Conservation (phyloP, 2,329 filamentous ascomycete species). For the Beauveria scarabaeidicola region DNA sequence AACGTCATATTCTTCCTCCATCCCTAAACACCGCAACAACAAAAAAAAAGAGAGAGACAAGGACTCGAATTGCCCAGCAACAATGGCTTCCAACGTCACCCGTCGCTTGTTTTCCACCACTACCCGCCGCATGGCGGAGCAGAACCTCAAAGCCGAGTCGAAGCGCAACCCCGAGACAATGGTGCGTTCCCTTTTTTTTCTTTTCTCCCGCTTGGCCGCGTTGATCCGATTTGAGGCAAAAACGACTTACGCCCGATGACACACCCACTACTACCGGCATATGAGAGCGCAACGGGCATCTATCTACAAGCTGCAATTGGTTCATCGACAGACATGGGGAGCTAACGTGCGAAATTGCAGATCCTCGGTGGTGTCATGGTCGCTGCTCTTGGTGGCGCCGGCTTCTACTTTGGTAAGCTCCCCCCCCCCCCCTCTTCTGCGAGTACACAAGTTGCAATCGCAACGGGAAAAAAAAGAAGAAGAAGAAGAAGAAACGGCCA, state of each 20-base stretch:
- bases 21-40: background rate
- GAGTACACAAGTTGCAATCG: background rate
- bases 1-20: conserved; percentile 5
- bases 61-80: background rate
- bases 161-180: conserved; percentile 44
- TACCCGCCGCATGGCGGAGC: conserved; percentile 40
- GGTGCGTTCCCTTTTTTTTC: conserved; percentile 32
- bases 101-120: conserved; percentile 49
- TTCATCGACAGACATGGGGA: background rate
- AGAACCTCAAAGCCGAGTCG: conserved; percentile 47
- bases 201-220: background rate
- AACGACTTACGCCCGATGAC: background rate
- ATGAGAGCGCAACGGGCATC: background rate
- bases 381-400: conserved; percentile 76
- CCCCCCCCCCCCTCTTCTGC: background rate
- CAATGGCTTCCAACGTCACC: conserved; percentile 46
- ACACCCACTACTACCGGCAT: no score
- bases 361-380: conserved; percentile 88
- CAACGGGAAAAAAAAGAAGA: background rate
- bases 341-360: conserved; percentile 36
- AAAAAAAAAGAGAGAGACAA: conserved; percentile 1
- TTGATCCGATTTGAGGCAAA: background rate
- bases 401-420: conserved; percentile 72
- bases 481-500: background rate
- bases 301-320: background rate